These are phyloP conservation scores for Phylloporus arenicola DNA, from an alignment of 768 basidiomycete genomes.

Conservation along the genomic window DNA sequence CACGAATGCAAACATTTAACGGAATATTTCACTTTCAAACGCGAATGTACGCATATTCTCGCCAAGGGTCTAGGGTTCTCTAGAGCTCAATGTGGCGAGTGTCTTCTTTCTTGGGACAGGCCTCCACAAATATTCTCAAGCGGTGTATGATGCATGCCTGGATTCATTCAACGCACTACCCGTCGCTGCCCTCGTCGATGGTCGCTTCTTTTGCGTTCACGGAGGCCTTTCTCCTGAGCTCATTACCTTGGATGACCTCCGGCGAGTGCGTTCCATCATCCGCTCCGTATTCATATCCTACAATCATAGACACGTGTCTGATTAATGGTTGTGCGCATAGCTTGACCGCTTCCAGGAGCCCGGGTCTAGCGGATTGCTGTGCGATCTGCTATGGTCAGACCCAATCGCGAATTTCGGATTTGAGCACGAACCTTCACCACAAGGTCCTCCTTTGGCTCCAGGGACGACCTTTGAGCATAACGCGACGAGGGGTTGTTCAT, in stretches of 20 bases:
- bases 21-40: conserved; percentile 97
- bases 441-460: conserved; percentile 48
- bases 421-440: conserved; percentile 53
- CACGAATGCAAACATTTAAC: conserved; percentile 97
- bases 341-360: conserved; percentile 93
- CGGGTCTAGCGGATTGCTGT: conserved; percentile 84
- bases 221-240: conserved; percentile 92
- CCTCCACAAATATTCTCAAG: conserved; percentile 28
- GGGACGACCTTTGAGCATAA: conserved; percentile 75
- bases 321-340: conserved; percentile 36
- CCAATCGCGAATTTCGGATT: conserved; percentile 86
- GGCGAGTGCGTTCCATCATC: conserved; percentile 41
- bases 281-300: not conserved
- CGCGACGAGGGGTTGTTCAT: conserved; percentile 84
- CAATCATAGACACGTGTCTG: not conserved
- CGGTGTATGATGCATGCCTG: conserved; percentile 89
- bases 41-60: conserved; percentile 68
- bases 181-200: conserved; percentile 86
- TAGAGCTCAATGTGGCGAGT: conserved; percentile 5
- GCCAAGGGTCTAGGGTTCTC: not conserved
- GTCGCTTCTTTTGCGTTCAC: conserved; percentile 95
- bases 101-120: conserved; percentile 16
- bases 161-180: conserved; percentile 88
- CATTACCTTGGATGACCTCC: conserved; percentile 69
- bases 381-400: conserved; percentile 96